A percentile compares a stretch with the other conserved stretches of the same genome.
These are phyloP conservation scores for Debaryomycetaceae sp. DNA, from an alignment of 1,139 yeast species.

Conservation along the genomic window DNA sequence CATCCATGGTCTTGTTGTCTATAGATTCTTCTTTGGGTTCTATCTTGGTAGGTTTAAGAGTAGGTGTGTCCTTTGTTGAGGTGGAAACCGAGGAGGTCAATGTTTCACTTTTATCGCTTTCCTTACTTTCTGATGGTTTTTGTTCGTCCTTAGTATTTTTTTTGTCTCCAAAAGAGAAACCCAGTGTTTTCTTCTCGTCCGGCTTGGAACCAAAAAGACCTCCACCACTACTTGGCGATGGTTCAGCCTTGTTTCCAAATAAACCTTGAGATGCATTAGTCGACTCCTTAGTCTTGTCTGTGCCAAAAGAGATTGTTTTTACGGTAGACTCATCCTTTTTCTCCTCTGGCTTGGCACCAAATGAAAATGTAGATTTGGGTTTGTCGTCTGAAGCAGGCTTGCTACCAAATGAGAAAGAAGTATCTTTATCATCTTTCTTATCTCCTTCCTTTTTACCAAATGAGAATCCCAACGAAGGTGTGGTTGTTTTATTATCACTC, in stretches of 20 bases:
- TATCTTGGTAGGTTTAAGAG: conserved; percentile 45
- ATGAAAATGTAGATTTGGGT: conserved; percentile 15
- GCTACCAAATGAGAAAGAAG: conserved; percentile 21
- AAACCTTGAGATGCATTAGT: background rate
- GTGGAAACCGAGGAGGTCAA: conserved; percentile 11
- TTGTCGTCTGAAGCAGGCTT: conserved; percentile 7
- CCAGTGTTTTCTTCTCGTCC: conserved; percentile 11
- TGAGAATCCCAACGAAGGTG: conserved; percentile 12
- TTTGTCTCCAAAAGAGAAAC: conserved; percentile 20
- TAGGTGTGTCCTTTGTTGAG: conserved; percentile 23
- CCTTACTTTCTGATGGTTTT: conserved; percentile 10
- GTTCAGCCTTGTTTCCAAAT: conserved; percentile 9
- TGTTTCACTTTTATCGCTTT: conserved; percentile 7
- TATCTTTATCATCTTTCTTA: conserved; percentile 15
- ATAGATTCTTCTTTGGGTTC: conserved; percentile 74
- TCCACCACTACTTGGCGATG: conserved; percentile 10
- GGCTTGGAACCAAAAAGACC: conserved; percentile 7
- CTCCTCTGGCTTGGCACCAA: conserved; percentile 23
- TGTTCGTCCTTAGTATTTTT: background rate
- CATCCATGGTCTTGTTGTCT: conserved; percentile 90
- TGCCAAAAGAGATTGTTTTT: background rate
- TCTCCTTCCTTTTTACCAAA: conserved; percentile 13
- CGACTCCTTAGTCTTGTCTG: background rate
- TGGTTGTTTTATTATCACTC: conserved; percentile 12
- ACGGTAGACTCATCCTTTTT: conserved; percentile 7